A percentile compares a stretch with the other conserved stretches of the same genome.
phyloP scores from a whole-genome alignment of 2,329 filamentous ascomycete genomes.

The Lomentospora prolificans region DNA sequence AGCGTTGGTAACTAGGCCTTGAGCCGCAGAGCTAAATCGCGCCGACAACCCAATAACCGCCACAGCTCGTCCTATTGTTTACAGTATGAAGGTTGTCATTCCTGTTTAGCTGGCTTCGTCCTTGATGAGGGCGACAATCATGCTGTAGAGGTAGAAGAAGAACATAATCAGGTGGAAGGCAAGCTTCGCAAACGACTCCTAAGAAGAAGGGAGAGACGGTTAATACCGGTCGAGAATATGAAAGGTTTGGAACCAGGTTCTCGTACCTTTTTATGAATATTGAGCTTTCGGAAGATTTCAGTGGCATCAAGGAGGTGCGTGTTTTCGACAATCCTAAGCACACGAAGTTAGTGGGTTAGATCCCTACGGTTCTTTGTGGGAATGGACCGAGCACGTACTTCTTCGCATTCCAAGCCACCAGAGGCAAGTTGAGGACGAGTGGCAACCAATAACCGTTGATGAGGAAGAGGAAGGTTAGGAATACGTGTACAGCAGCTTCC shows the following conservation, averaged over 20 bases:
- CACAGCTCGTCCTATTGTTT: background rate
- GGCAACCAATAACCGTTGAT: conserved; percentile 99
- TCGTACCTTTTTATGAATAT: conserved; percentile 92
- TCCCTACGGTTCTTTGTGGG: background rate
- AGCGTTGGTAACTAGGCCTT: too few relatives aligned
- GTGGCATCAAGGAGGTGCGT: conserved; percentile 94
- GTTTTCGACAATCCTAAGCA: conserved; percentile 81
- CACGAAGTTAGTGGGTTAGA: conserved; percentile 16
- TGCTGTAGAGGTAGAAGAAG: conserved; percentile 99
- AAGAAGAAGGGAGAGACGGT: conserved; percentile 9
- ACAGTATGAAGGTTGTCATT: background rate
- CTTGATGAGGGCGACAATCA: conserved; percentile 92
- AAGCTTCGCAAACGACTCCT: conserved; percentile 99
- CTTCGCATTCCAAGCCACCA: conserved; percentile 90
- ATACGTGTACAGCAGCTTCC: conserved; percentile 93
- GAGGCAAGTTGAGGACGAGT: conserved; percentile 80
- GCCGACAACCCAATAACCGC: background rate
- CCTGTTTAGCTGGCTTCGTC: conserved; percentile 72
- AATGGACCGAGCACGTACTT: conserved; percentile 54
- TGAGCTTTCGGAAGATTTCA: conserved; percentile 98
- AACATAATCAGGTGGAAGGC: conserved; percentile 99
- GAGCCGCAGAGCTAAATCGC: too few relatives aligned
- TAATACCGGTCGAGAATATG: conserved; percentile 14
- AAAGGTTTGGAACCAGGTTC: background rate
- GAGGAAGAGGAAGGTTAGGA: conserved; percentile 90